Evolutionary conservation across 2,329 filamentous ascomycete species (phyloP).

Genomic region (Davidsoniella australis): DNA sequence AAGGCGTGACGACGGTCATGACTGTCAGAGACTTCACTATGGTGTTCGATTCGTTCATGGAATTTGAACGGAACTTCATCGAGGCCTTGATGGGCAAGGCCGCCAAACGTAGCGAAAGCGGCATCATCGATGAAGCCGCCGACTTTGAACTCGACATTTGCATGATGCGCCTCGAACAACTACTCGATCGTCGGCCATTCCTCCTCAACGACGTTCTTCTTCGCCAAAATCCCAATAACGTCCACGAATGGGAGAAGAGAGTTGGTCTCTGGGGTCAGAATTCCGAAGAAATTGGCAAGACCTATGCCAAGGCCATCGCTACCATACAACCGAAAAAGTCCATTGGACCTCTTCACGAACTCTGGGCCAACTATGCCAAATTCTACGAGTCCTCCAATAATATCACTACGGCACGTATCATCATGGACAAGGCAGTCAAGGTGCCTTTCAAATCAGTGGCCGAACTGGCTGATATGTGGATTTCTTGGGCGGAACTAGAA

Average conservation of each 20-base stretch:
- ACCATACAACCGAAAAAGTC: constrained; percentile 91
- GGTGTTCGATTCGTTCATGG: constrained; percentile 88
- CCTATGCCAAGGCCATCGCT: constrained; percentile 85
- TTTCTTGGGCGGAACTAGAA: constrained; percentile 98
- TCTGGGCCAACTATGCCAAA: constrained; percentile 94
- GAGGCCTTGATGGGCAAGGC: constrained; percentile 80
- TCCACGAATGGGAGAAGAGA: constrained; percentile 92
- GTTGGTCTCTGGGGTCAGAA: constrained; percentile 94
- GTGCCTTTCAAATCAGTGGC: constrained; percentile 96
- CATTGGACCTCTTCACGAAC: constrained; percentile 77
- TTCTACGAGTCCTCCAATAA: constrained; percentile 87
- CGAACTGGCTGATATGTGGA: constrained; percentile 95
- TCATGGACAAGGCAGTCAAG: constrained; percentile 95
- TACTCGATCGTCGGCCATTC: constrained; percentile 94
- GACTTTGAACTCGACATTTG: constrained; percentile 91
- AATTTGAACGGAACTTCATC: constrained; percentile 94
- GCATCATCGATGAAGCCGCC: constrained; percentile 59
- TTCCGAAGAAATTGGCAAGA: constrained; percentile 76
- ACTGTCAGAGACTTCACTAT: constrained; percentile 94
- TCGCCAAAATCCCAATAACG: constrained; percentile 90
- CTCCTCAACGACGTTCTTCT: constrained; percentile 89
- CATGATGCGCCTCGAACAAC: constrained; percentile 94
- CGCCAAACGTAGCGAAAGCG: constrained; percentile 61
- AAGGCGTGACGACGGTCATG: constrained; percentile 95
- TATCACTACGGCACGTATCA: constrained; percentile 67